Conservation (phyloP, 352 stramenopile species). For the Globisporangium uncinulatum region DNA sequence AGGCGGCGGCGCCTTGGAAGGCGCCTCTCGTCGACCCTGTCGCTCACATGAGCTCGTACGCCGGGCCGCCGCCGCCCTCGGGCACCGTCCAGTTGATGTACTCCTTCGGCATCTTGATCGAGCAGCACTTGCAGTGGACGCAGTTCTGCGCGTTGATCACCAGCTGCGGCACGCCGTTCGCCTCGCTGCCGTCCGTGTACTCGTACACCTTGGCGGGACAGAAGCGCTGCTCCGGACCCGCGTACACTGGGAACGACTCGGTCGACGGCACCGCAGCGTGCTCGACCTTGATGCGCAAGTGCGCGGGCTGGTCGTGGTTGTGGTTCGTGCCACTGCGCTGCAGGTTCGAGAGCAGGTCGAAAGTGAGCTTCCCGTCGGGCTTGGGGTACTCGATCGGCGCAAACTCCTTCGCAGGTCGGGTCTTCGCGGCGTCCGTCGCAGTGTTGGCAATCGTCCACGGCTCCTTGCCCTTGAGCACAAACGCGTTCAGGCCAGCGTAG, state of each 20-base stretch:
- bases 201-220: conserved; percentile 98
- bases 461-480: conserved; percentile 94
- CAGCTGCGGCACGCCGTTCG: conserved; percentile 86
- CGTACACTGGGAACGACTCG: conserved; percentile 91
- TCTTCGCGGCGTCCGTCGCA: conserved; percentile 90
- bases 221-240: conserved; percentile 96
- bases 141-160: conserved; percentile 99
- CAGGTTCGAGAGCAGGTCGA: conserved; percentile 98
- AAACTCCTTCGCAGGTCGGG: conserved; percentile 86
- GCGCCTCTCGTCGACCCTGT: not conserved
- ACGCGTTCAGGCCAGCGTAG: conserved; percentile 92
- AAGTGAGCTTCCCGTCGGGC: conserved; percentile 95
- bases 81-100: conserved; percentile 99
- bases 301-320: conserved; percentile 97
- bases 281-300: conserved; percentile 95
- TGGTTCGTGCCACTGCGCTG: conserved; percentile 97
- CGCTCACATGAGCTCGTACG: conserved; percentile 60
- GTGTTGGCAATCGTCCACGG: conserved; percentile 93
- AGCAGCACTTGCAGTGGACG: conserved; percentile 99
- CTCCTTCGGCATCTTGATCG: conserved; percentile 99
- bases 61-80: conserved; percentile 95
- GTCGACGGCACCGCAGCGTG: conserved; percentile 79
- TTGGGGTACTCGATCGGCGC: conserved; percentile 94
- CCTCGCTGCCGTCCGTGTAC: conserved; percentile 93
- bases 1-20: conserved; percentile 11